phyloP scores from a whole-genome alignment of 495 filamentous ascomycete genomes.

The Penicillium roqueforti region DNA sequence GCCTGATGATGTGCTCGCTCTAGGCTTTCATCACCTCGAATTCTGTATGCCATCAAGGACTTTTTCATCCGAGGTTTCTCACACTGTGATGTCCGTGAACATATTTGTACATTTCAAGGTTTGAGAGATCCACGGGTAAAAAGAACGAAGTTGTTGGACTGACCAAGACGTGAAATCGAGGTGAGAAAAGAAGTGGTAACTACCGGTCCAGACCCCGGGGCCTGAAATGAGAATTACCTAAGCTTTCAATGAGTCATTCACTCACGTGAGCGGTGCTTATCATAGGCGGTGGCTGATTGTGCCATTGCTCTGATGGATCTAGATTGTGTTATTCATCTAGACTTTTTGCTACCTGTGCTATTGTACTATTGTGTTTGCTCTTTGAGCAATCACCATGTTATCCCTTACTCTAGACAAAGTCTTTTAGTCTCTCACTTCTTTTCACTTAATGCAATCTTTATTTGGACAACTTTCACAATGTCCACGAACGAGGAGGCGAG shows the following conservation, averaged over 20 bases:
- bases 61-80: too few species aligned
- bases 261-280: conserved; percentile 4
- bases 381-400: conserved; percentile 9
- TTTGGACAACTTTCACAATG: conserved; percentile 4
- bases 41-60: too few species aligned
- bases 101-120: too few species aligned
- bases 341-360: conserved; percentile 4
- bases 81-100: background rate
- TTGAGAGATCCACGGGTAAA: too few species aligned
- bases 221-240: background rate
- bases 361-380: background rate
- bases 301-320: conserved; percentile 7
- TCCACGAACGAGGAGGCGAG: conserved; percentile 47
- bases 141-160: too few species aligned
- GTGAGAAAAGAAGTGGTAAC: too few species aligned
- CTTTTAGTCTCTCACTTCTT: conserved; percentile 8
- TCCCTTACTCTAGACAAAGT: background rate
- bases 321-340: conserved; percentile 1
- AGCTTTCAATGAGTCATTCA: background rate
- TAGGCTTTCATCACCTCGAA: too few species aligned
- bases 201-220: too few species aligned
- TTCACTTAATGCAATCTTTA: conserved; percentile 2
- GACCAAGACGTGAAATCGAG: too few species aligned
- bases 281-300: conserved; percentile 4
- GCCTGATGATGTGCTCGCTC: too few species aligned